Conservation (phyloP, 116 monocot species). For the Trichopus zeylanicus region DNA sequence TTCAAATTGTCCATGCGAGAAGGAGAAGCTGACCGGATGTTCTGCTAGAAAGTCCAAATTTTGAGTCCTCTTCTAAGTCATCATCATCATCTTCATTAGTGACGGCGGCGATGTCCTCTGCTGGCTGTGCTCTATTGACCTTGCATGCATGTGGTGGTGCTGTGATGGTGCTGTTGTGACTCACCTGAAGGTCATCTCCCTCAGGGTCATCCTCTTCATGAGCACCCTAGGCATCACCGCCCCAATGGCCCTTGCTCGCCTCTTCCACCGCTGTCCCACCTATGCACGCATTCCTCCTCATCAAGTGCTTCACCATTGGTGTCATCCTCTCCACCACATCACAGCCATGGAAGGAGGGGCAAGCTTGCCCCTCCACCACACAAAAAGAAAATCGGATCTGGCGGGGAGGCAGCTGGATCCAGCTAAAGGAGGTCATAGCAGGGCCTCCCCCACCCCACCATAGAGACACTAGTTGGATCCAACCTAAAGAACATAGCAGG, state of each 20-base stretch:
- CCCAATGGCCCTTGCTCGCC: slow-evolving; percentile 67
- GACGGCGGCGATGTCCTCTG: slow-evolving; percentile 12
- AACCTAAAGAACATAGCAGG: too few relatives aligned
- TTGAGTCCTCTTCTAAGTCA: neutral
- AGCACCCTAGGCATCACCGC: slow-evolving; percentile 57
- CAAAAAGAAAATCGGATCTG: too few relatives aligned
- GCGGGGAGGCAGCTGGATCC: too few relatives aligned
- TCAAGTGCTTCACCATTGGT: slow-evolving; percentile 94
- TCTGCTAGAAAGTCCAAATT: neutral
- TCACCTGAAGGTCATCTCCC: slow-evolving; percentile 64
- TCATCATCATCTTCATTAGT: too few relatives aligned
- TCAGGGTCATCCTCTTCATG: slow-evolving; percentile 51
- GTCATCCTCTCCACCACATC: slow-evolving; percentile 91
- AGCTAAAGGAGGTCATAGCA: too few relatives aligned
- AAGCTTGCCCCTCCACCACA: too few relatives aligned
- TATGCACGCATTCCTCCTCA: slow-evolving; percentile 58
- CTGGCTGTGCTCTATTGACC: slow-evolving; percentile 15
- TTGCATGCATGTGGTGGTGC: slow-evolving; percentile 26
- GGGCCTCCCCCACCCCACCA: too few relatives aligned
- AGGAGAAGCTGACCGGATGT: too few relatives aligned
- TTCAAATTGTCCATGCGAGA: too few relatives aligned
- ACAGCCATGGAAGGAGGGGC: too few relatives aligned
- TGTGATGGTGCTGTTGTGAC: slow-evolving; percentile 54
- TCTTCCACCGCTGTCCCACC: slow-evolving; percentile 37
- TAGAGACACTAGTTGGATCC: too few relatives aligned